phyloP scores from a whole-genome alignment of 345 rosid genomes.

The Populus simonii region DNA sequence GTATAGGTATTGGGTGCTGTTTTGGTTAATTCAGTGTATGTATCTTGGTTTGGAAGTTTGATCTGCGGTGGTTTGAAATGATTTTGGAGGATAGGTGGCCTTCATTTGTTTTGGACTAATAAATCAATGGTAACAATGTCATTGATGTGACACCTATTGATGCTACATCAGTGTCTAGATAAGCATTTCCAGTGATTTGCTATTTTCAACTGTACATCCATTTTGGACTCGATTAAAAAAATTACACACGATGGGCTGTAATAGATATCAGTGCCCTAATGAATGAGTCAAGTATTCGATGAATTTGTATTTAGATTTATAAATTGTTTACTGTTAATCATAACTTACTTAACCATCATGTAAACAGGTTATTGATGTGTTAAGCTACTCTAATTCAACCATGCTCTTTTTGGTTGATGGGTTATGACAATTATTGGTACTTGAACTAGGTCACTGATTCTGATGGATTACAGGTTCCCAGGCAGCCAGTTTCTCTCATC shows the following conservation, averaged over 20 bases:
- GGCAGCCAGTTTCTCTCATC: conserved; percentile 48
- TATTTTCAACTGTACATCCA: too few species aligned
- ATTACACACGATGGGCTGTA: neutral
- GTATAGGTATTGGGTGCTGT: too few species aligned
- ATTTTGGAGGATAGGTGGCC: too few species aligned
- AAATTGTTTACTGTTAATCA: neutral
- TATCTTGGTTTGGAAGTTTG: too few species aligned
- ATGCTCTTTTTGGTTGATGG: neutral
- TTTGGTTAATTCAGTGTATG: too few species aligned
- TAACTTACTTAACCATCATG: neutral
- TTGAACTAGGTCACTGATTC: neutral
- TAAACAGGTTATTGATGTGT: neutral
- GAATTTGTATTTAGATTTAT: neutral
- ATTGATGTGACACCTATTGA: too few species aligned
- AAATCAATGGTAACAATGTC: too few species aligned
- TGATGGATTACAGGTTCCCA: conserved; percentile 36
- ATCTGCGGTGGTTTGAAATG: too few species aligned
- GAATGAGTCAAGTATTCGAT: neutral
- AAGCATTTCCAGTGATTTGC: too few species aligned
- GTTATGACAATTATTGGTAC: neutral
- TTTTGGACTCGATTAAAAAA: too few species aligned
- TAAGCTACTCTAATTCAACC: neutral
- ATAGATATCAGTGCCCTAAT: neutral
- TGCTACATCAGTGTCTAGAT: too few species aligned
- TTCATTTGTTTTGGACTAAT: too few species aligned